Evolutionary conservation across 805 yeast species (phyloP).

Genomic region (Danielia reshetovae): DNA sequence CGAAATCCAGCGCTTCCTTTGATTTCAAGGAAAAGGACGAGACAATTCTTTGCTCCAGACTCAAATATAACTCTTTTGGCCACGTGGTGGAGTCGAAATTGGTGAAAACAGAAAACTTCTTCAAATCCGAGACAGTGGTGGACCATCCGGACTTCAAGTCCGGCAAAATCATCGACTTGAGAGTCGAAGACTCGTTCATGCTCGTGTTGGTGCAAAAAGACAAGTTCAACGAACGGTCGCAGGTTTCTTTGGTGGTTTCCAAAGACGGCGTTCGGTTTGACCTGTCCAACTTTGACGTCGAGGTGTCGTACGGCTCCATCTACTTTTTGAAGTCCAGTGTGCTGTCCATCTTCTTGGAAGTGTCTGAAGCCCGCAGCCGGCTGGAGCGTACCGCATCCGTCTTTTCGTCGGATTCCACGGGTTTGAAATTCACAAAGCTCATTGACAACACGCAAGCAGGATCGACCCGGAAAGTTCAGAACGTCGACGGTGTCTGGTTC

Average conservation of each 20-base stretch:
- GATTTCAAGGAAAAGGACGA: conserved; percentile 14
- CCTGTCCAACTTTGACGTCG: conserved; percentile 38
- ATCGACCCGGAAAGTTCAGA: conserved; percentile 43
- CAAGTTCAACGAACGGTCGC: conserved; percentile 35
- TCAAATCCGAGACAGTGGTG: conserved; percentile 21
- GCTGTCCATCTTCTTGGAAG: conserved; percentile 30
- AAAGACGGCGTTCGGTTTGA: conserved; percentile 42
- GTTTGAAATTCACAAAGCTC: conserved; percentile 46
- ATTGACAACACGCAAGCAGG: conserved; percentile 41
- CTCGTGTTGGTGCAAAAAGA: conserved; percentile 41
- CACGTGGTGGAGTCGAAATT: conserved; percentile 35
- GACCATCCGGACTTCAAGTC: conserved; percentile 26
- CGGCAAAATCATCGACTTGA: conserved; percentile 31
- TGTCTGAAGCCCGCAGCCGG: conserved; percentile 18
- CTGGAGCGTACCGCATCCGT: conserved; percentile 25
- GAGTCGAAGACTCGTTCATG: conserved; percentile 39
- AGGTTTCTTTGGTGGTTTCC: conserved; percentile 41
- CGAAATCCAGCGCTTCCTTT: conserved; percentile 26
- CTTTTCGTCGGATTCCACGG: conserved; percentile 56
- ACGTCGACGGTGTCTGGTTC: conserved; percentile 61
- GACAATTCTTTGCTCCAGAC: conserved; percentile 28
- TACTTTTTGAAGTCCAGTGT: conserved; percentile 36
- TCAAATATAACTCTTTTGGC: conserved; percentile 38
- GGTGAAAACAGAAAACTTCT: conserved; percentile 42
- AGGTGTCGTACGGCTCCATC: conserved; percentile 33